Base-by-base conservation (phyloP, 2,329 filamentous ascomycete genomes). In the Cryphonectria nitschkei region DNA sequence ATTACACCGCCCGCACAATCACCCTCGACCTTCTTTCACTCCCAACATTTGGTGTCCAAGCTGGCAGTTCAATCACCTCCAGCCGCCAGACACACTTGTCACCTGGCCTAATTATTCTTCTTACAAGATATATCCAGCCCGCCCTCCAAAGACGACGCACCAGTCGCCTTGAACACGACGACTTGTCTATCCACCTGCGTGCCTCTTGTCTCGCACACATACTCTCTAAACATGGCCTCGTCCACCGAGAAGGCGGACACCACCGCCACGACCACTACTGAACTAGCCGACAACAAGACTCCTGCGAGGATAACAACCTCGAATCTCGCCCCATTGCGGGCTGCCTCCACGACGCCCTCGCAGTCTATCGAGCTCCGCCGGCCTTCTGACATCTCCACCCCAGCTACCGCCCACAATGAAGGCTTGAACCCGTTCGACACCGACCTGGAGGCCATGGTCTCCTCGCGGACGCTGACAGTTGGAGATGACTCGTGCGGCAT, bases 381-480 rank as follows among this genome's bases (percentile, higher is more conserved):
- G 2, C 60, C 69, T 16, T 80, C 79, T 0, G 81, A 81, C 71
- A 77, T 82, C 32, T 84, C 84, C 0, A 84, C 84, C 14, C 85
- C 86, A 1, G 78, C 78, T 58, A 83, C 84, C 1, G 79, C 81
- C 56, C 78, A 79, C 56, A 80, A 78, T 58, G 75, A 77, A 70
- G 43, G 63, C 26, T 68, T 70, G 11, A 86, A 87, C 74, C 86
- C 87, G 32, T 89, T 89, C 75, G 87, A 89, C 67, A 85, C 85
- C 6, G 87, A 89, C 74, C 81, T 89, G 65, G 87, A 89, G 77
- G 86, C 85, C 50, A 84, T 85, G 79, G 78, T 84, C 61, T 80
- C 84, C 19, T 68, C 61, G 22, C 65, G 69, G 29, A 73, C 71
- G 54, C 58, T 68, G 41, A 73, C 62, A 39, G 61, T 46, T 16